A percentile compares a stretch with the other conserved stretches of the same genome.
Evolutionary conservation across 257 asterid species (phyloP).

Genomic region (Scutellaria galericulata): DNA sequence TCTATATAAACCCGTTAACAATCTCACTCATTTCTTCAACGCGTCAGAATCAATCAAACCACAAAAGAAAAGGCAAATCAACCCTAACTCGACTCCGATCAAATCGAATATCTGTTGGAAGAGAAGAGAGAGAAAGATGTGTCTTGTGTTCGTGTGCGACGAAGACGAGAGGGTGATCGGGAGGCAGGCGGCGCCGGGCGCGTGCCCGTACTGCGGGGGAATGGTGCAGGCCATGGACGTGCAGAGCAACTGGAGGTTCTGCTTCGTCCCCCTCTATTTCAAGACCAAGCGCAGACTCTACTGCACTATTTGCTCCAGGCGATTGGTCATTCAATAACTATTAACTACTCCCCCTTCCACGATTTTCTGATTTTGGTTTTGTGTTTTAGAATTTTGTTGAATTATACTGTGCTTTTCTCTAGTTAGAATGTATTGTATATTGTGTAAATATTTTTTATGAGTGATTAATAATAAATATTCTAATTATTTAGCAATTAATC

Average conservation of each 20-base stretch:
- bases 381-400: neutral
- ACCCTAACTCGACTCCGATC: no score
- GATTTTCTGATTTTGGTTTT: neutral
- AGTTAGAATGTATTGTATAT: neutral
- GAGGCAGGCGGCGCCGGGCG: constrained; percentile 77
- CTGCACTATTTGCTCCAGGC: constrained; percentile 75
- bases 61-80: neutral
- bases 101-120: no score
- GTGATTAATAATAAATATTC: neutral
- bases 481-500: neutral
- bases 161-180: constrained; percentile 80
- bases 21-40: neutral
- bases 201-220: constrained; percentile 92
- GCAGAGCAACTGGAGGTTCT: constrained; percentile 79
- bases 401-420: neutral
- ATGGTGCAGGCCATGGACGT: constrained; percentile 86
- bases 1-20: constrained; percentile 26
- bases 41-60: neutral
- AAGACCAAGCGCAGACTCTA: constrained; percentile 69
- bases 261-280: constrained; percentile 79
- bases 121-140: constrained; percentile 45
- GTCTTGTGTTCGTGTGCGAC: constrained; percentile 83
- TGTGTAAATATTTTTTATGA: neutral
- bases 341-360: neutral
- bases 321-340: constrained; percentile 51